These are phyloP conservation scores for Lodderomyces beijingensis DNA, from an alignment of 1,139 yeast genomes.

Conservation along the genomic window DNA sequence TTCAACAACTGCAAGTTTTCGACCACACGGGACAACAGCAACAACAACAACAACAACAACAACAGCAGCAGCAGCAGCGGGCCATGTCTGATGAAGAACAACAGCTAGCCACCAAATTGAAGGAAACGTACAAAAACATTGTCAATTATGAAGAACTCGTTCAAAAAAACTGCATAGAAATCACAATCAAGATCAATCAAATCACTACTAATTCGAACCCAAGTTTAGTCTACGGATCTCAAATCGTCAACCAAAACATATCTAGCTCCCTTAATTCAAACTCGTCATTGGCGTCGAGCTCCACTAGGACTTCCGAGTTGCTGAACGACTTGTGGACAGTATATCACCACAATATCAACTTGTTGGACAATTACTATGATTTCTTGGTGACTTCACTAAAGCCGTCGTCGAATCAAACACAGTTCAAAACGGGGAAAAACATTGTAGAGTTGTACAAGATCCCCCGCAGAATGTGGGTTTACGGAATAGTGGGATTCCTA, in stretches of 20 bases:
- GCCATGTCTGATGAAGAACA: conserved; percentile 64
- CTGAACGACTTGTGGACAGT: conserved; percentile 67
- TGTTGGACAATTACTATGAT: conserved; percentile 67
- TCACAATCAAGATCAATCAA: conserved; percentile 49
- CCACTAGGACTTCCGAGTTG: conserved; percentile 43
- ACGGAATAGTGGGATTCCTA: conserved; percentile 71
- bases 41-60: conserved; percentile 11
- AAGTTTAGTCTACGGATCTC: conserved; percentile 17
- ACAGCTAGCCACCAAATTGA: conserved; percentile 62
- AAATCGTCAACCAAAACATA: conserved; percentile 17
- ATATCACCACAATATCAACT: conserved; percentile 60
- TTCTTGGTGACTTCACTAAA: conserved; percentile 66
- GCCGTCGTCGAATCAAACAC: conserved; percentile 48
- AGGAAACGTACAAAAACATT: conserved; percentile 68
- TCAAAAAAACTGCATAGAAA: conserved; percentile 61
- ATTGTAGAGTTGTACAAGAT: conserved; percentile 72
- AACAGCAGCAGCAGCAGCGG: conserved; percentile 18
- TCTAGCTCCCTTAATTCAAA: conserved; percentile 17
- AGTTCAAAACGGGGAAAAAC: conserved; percentile 68
- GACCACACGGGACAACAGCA: conserved; percentile 11
- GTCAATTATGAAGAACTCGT: conserved; percentile 65
- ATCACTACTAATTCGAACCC: conserved; percentile 24
- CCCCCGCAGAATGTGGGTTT: conserved; percentile 77
- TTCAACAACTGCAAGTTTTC: conserved; percentile 9
- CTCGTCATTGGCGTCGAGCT: conserved; percentile 15